Base-by-base conservation (phyloP, 2,329 filamentous ascomycete species). In the Dactylellina haptotyla region DNA sequence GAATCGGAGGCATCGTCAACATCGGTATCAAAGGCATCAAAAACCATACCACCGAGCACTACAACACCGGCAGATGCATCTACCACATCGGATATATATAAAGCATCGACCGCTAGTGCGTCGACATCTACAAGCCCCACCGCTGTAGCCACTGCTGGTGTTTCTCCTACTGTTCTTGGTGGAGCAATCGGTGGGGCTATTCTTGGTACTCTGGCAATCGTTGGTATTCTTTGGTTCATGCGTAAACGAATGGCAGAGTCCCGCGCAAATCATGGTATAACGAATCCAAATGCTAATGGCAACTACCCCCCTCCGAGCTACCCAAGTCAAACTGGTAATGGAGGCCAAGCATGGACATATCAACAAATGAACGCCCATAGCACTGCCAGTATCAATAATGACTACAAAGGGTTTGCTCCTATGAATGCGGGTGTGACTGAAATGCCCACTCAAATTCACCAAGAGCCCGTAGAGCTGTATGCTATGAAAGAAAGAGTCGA, bases 181-280 rank as follows among this genome's bases (percentile, higher is more conserved):
- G 61, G 69, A 1, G 69, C 69, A 1, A 66, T 73, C 34, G 69
- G 69, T 3, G 69, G 69, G 10, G 41, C 69, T 3, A 43, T 73
- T 10, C 39, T n/a, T 10, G 69, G 61, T 32, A 73, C 69, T 6
- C 69, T 73, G 12, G 69, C 61, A 18, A 61, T 73, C 30, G 69
- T 73, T 18, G 69, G 69, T 8, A 14, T 61, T 23, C 20, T 73
- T 20, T 66, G 53, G 61, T 66, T 73, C 48, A 61, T 73, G 61
- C 46, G 54, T 26, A 73, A 41, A 46, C 48, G 61, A 26, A 73
- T 66, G 61, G 53, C 54, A 32, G 14, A 61, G 9, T 72, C 67
- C n/a, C 67, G 67, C 23, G 67, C 53, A 1, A 39, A 3, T 4
- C 67, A 72, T 16, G 59, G 53, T 14, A 25, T 43, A 8, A 9